Base-by-base conservation (phyloP, 2,329 filamentous ascomycete species). In the Rosellinia necatrix region DNA sequence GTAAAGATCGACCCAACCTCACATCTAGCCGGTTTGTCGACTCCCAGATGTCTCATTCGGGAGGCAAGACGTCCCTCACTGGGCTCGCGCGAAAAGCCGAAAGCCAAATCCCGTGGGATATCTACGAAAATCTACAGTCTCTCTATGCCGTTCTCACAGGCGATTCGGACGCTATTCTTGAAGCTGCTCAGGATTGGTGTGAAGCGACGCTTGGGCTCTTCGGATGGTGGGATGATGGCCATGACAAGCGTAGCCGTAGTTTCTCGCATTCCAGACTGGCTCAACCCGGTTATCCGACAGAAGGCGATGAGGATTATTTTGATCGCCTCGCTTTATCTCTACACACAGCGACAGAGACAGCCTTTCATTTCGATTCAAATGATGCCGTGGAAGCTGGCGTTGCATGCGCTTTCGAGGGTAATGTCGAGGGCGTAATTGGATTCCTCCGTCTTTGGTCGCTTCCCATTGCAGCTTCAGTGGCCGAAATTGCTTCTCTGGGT, bases 141-240 rank as follows among this genome's bases (percentile, higher is more conserved):
- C 75, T 97, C 5, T 97, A 96, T 70, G 87, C 87, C 29, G 87
- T 96, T 58, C 76, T 96, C 1, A 81, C 94, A 4, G 92, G 93
- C 30, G 84, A 89, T 61, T 80, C 85, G 8, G 83, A 87, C 30
- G 86, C 91, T 17, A 90, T 97, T 49, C 77, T 96, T 58, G 83
- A 86, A 42, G 84, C 86, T 40, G 85, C 92, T 1, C 87, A 93
- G 67, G 92, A 97, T 72, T 97, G 93, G 93, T 86, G 93, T 48
- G 93, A 97, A 75, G 92, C 91, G 0, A 89, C 88, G 0, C 76
- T 97, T 57, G 90, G 88, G 1, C 76, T 97, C 46, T 87, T 92
- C 27, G 87, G 89, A 5, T 97, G 93, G 93, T 96, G 92, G 92
- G 88, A 96, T 68, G 91, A 94, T 58, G 83, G 84, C n/a, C 78